Conservation (phyloP, 2,329 filamentous ascomycete species). For the Colletotrichum sp. region DNA sequence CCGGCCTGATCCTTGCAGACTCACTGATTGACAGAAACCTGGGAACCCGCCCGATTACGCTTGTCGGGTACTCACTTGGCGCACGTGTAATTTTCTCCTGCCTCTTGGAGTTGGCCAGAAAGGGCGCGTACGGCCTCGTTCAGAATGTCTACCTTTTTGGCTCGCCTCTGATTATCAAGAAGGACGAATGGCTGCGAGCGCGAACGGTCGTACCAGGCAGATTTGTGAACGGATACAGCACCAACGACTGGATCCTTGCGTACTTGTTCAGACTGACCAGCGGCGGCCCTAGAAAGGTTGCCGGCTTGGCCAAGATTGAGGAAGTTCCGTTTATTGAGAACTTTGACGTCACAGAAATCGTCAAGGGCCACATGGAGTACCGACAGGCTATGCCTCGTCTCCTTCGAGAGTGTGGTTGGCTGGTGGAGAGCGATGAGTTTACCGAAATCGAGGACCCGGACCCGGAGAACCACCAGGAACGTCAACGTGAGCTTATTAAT, state of each 20-base stretch:
- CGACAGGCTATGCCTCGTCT: conserved; percentile 89
- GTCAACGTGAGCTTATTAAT: conserved; percentile 91
- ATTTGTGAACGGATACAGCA: conserved; percentile 93
- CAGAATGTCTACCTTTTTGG: conserved; percentile 98
- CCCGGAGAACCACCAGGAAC: conserved; percentile 86
- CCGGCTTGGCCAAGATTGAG: conserved; percentile 80
- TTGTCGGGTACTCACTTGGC: conserved; percentile 94
- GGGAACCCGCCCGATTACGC: conserved; percentile 87
- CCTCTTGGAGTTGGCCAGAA: conserved; percentile 82
- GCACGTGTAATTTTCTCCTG: conserved; percentile 93
- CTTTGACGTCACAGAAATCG: conserved; percentile 82
- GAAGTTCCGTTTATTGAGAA: conserved; percentile 85
- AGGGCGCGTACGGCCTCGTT: conserved; percentile 83
- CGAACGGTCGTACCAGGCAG: conserved; percentile 88
- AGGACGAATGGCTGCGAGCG: conserved; percentile 84
- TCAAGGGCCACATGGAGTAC: conserved; percentile 96
- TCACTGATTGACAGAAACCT: conserved; percentile 91
- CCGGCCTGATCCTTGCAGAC: conserved; percentile 92
- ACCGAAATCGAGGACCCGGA: conserved; percentile 97
- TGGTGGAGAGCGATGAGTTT: conserved; percentile 92
- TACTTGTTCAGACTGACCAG: conserved; percentile 95
- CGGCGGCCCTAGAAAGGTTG: conserved; percentile 88
- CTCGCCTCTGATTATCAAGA: conserved; percentile 88
- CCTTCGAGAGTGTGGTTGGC: conserved; percentile 87
- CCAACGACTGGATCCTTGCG: conserved; percentile 95